Conservation (phyloP, 495 filamentous ascomycete genomes). For the Penicillium odoratum region DNA sequence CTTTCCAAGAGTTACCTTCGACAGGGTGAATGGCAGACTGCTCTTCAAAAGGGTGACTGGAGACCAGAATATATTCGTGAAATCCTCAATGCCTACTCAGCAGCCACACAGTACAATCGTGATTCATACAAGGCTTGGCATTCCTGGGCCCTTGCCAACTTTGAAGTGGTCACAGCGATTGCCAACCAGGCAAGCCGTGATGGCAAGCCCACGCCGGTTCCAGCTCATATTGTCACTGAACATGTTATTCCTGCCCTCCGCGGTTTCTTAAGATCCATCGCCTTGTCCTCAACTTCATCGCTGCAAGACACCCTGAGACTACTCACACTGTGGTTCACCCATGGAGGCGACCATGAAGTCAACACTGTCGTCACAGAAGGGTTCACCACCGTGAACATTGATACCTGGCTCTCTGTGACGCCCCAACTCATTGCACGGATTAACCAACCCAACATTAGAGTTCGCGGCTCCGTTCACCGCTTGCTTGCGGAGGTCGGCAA, state of each 20-base stretch:
- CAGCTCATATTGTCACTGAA: constrained; percentile 66
- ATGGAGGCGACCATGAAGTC: constrained; percentile 86
- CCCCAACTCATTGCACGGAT: constrained; percentile 96
- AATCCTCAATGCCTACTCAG: constrained; percentile 81
- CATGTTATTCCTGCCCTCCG: constrained; percentile 92
- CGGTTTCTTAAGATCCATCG: constrained; percentile 95
- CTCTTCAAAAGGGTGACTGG: constrained; percentile 83
- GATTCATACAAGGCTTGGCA: constrained; percentile 99
- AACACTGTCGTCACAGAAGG: constrained; percentile 85
- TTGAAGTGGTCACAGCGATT: constrained; percentile 89
- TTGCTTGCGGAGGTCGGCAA: constrained; percentile 88
- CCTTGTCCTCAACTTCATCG: constrained; percentile 85
- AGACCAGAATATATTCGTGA: constrained; percentile 63
- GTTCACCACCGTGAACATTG: constrained; percentile 85
- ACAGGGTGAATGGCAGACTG: constrained; percentile 92
- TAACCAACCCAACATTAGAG: constrained; percentile 85
- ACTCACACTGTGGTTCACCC: constrained; percentile 92
- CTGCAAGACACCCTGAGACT: constrained; percentile 92
- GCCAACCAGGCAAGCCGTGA: constrained; percentile 62
- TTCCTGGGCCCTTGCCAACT: constrained; percentile 98
- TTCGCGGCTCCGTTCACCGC: constrained; percentile 86
- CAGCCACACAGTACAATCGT: constrained; percentile 87
- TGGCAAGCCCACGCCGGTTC: constrained; percentile 46
- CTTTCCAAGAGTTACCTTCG: constrained; percentile 94
- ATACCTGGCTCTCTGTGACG: constrained; percentile 98